phyloP scores from a whole-genome alignment of 768 basidiomycete genomes.

The Boletus rubropictus region DNA sequence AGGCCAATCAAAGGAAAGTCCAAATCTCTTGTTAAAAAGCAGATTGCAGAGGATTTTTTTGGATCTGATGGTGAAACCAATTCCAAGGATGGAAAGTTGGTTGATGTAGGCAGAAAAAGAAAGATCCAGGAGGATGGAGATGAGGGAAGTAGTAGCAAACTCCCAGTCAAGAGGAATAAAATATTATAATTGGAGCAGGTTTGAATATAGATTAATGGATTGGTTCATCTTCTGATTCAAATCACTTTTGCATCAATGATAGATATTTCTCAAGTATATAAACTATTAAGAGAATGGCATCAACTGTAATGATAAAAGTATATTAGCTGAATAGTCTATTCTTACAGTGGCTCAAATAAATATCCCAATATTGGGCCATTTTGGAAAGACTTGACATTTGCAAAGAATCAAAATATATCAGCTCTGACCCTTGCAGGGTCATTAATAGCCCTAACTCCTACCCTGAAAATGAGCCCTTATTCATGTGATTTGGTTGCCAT shows the following conservation, averaged over 20 bases:
- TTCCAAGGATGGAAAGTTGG: conserved; percentile 15
- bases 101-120: conserved; percentile 5
- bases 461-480: too few species aligned
- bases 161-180: conserved; percentile 33
- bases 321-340: neutral
- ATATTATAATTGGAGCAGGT: conserved; percentile 19
- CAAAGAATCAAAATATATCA: too few species aligned
- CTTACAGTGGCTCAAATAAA: too few species aligned
- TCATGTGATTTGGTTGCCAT: too few species aligned
- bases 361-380: too few species aligned
- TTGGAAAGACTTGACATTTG: too few species aligned
- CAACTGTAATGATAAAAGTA: neutral
- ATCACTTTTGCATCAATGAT: neutral
- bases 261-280: neutral
- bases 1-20: conserved; percentile 25
- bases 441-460: too few species aligned
- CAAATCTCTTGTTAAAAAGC: conserved; percentile 46
- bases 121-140: conserved; percentile 25
- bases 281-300: neutral
- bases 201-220: neutral
- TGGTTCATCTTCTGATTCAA: neutral
- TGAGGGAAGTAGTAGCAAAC: conserved; percentile 25
- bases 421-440: too few species aligned
- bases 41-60: conserved; percentile 43
- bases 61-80: conserved; percentile 42